A percentile compares a stretch with the other conserved stretches of the same genome.
These are phyloP conservation scores for Alternaria gansuensis DNA, from an alignment of 2,329 filamentous ascomycete species.

Conservation along the genomic window DNA sequence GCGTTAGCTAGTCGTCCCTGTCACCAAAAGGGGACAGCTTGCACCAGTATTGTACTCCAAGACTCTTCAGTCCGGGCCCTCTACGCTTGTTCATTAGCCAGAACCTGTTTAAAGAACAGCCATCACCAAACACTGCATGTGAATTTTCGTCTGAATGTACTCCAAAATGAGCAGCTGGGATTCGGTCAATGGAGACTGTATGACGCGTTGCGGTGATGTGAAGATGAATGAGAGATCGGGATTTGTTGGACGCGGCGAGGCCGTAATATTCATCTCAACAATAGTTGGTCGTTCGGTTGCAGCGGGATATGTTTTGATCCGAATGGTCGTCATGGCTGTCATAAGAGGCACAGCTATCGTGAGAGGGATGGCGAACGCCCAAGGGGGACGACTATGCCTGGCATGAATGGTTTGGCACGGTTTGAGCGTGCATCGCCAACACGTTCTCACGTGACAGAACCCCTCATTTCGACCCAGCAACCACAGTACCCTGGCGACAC, in stretches of 20 bases:
- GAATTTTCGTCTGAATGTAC: background rate
- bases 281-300: no score
- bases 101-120: background rate
- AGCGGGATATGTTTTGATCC: no score
- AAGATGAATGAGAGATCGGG: background rate
- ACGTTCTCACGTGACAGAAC: slow-evolving; percentile 4
- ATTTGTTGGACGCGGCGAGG: background rate
- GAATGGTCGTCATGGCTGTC: no score
- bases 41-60: background rate
- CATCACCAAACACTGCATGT: background rate
- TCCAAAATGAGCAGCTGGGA: slow-evolving; percentile 5
- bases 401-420: background rate
- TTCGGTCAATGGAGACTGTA: background rate
- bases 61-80: background rate
- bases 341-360: no score
- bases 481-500: background rate
- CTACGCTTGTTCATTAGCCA: background rate
- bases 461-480: background rate
- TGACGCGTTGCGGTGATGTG: background rate
- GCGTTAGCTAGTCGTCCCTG: background rate
- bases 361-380: no score
- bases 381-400: no score
- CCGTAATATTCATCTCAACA: no score
- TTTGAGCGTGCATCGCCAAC: background rate
- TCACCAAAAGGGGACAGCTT: background rate